Conservation (phyloP, 305 asterid species). For the Petunia hybrid region DNA sequence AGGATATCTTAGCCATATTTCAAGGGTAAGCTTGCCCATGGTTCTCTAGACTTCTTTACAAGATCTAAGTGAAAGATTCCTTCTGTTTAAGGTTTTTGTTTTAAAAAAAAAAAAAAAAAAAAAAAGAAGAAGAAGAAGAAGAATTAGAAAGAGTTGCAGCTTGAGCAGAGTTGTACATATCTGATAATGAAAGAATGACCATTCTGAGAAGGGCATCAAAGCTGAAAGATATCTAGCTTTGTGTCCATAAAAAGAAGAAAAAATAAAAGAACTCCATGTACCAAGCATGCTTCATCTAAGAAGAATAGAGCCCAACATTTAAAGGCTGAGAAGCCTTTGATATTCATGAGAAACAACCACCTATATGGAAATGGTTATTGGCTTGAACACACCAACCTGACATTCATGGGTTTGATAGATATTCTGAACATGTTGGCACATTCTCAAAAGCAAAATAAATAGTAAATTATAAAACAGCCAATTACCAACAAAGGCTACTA, state of each 20-base stretch:
- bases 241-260: neutral
- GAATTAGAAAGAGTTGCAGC: neutral
- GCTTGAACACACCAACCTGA: neutral
- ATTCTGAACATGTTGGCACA: neutral
- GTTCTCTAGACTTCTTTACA: neutral
- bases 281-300: neutral
- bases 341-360: constrained; percentile 15
- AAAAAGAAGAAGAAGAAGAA: too few species aligned
- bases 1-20: neutral
- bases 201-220: neutral
- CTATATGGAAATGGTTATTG: neutral
- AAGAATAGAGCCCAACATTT: neutral
- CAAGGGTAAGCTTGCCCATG: neutral
- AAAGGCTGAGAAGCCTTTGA: constrained; percentile 6
- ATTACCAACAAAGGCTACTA: neutral
- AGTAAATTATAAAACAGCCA: neutral
- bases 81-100: neutral
- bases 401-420: neutral
- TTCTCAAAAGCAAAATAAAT: neutral
- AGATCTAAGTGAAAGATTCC: neutral
- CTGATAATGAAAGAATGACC: neutral
- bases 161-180: neutral
- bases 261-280: neutral
- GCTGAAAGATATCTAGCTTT: neutral
- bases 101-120: too few species aligned